A percentile compares a stretch with the other conserved stretches of the same genome.
These are phyloP conservation scores for Rhodotorula sp. DNA, from an alignment of 1,284 basidiomycete species.

Conservation along the genomic window DNA sequence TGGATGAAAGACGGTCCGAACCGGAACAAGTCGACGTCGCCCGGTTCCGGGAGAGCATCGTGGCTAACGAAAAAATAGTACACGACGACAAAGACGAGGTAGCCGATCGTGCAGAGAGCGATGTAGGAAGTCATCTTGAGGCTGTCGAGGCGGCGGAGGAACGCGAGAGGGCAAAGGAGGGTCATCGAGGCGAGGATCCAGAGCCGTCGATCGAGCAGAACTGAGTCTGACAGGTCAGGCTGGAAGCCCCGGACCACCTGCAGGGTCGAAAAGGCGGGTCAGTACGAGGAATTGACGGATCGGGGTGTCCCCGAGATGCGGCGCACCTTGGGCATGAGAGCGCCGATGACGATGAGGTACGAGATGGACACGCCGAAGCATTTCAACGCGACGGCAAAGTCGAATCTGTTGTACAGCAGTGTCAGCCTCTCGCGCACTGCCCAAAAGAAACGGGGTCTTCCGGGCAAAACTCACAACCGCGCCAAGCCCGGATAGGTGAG, in stretches of 20 bases:
- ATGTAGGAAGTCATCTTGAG: slow-evolving; percentile 66
- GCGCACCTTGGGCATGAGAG: slow-evolving; percentile 62
- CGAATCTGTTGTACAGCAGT: slow-evolving; percentile 52
- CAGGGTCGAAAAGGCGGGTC: not conserved
- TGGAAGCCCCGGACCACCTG: slow-evolving; percentile 81
- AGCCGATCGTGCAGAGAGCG: slow-evolving; percentile 71
- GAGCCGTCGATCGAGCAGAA: slow-evolving; percentile 66
- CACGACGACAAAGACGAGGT: slow-evolving; percentile 52
- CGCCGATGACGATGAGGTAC: slow-evolving; percentile 84
- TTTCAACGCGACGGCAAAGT: slow-evolving; percentile 91
- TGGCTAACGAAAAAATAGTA: slow-evolving; percentile 42
- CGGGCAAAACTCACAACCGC: slow-evolving; percentile 45
- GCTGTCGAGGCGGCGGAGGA: slow-evolving; percentile 70
- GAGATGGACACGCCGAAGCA: slow-evolving; percentile 94
- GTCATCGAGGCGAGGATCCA: slow-evolving; percentile 83
- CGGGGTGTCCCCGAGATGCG: too few relatives aligned
- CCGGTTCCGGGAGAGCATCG: slow-evolving; percentile 33
- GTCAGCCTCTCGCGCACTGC: not conserved
- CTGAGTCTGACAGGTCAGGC: slow-evolving; percentile 57
- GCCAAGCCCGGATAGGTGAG: slow-evolving; percentile 65
- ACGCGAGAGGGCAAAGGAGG: slow-evolving; percentile 82
- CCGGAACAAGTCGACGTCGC: slow-evolving; percentile 51
- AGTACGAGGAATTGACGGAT: not conserved
- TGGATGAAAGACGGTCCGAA: slow-evolving; percentile 76
- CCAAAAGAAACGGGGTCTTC: not conserved